Evolutionary conservation across 768 basidiomycete species (phyloP).

Genomic region (Naematelia encephala): DNA sequence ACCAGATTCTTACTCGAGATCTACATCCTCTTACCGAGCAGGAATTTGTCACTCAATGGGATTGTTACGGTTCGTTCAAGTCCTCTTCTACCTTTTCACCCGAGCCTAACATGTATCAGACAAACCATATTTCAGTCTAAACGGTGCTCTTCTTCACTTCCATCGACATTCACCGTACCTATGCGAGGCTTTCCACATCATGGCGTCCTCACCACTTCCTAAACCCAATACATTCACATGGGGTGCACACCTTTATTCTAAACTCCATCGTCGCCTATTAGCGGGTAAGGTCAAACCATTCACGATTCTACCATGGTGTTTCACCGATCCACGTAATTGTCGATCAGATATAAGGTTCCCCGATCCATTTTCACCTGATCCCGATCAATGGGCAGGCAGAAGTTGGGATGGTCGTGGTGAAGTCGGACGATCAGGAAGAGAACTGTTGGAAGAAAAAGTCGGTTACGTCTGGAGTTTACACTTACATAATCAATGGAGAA

Average conservation of each 20-base stretch:
- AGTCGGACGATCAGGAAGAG: constrained; percentile 25
- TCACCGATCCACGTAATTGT: constrained; percentile 85
- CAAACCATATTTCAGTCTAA: constrained; percentile 72
- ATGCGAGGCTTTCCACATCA: constrained; percentile 92
- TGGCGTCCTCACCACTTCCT: constrained; percentile 71
- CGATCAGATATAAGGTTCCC: constrained; percentile 89
- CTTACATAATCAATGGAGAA: constrained; percentile 95
- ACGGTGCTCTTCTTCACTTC: constrained; percentile 95
- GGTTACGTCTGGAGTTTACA: constrained; percentile 71
- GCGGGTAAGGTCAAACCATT: constrained; percentile 72
- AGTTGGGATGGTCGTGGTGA: constrained; percentile 55
- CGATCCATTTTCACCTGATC: constrained; percentile 69
- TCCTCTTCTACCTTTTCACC: neutral
- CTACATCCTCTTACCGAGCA: constrained; percentile 81
- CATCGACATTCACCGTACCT: constrained; percentile 86
- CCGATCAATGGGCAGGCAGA: constrained; percentile 65
- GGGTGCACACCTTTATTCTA: constrained; percentile 87
- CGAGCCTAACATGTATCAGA: constrained; percentile 55
- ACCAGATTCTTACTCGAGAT: constrained; percentile 84
- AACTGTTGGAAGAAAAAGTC: constrained; percentile 61
- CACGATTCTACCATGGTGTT: constrained; percentile 91
- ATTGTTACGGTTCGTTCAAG: constrained; percentile 74
- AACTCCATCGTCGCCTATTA: constrained; percentile 81
- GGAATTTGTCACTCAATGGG: constrained; percentile 98
- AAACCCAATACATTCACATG: constrained; percentile 80